Conservation (phyloP, 140 eudicot species). For the Bidens hawaiensis region DNA sequence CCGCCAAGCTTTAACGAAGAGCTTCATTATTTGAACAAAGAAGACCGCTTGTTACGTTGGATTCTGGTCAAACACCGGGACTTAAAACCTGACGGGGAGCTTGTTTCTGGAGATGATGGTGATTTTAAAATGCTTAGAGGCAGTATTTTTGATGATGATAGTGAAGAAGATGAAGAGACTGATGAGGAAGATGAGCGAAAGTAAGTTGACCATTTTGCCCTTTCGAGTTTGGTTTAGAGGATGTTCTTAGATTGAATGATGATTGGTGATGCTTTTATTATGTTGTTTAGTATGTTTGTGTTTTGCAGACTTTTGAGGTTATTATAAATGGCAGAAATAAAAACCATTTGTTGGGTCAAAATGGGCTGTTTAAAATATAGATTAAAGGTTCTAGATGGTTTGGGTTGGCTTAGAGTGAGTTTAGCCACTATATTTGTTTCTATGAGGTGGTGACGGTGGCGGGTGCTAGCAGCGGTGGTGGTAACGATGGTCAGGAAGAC, state of each 20-base stretch:
- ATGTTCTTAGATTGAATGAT: constrained; percentile 11
- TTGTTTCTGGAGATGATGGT: constrained; percentile 31
- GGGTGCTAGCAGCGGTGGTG: too few relatives aligned
- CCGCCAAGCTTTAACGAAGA: constrained; percentile 84
- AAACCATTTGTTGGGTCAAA: constrained; percentile 7
- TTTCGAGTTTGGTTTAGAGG: constrained; percentile 6
- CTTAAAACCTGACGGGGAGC: constrained; percentile 41
- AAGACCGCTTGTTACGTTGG: constrained; percentile 94
- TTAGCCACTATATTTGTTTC: too few relatives aligned
- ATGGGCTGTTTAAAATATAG: too few relatives aligned
- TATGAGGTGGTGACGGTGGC: too few relatives aligned
- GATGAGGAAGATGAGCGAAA: constrained; percentile 26
- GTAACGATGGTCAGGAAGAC: too few relatives aligned
- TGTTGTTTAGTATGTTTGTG: constrained; percentile 10
- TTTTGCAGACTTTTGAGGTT: constrained; percentile 4
- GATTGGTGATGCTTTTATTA: neutral
- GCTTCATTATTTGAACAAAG: constrained; percentile 83
- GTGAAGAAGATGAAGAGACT: constrained; percentile 21
- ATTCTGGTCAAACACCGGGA: constrained; percentile 83
- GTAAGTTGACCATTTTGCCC: constrained; percentile 9
- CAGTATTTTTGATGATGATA: constrained; percentile 27
- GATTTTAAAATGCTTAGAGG: constrained; percentile 42
- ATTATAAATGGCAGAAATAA: constrained; percentile 8
- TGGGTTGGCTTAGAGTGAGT: too few relatives aligned
- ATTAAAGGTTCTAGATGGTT: too few relatives aligned